phyloP scores from a whole-genome alignment of 169 alveolate species.

The Plasmodium fragile region DNA sequence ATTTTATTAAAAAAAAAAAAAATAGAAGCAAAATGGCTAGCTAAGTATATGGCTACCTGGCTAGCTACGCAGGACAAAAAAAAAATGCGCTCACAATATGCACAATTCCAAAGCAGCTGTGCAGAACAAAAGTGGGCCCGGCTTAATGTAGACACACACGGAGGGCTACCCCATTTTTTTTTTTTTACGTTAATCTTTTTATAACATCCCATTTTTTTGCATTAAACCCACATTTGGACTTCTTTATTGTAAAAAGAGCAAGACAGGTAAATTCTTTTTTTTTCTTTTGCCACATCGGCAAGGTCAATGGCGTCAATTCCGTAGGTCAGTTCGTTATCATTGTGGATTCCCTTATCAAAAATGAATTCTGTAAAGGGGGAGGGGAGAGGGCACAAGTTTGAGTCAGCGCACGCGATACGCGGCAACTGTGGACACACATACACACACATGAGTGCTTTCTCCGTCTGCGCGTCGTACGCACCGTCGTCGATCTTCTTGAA shows the following conservation, averaged over 20 bases:
- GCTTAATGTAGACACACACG: neutral
- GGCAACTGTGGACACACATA: neutral
- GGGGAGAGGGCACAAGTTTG: neutral
- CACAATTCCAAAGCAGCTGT: neutral
- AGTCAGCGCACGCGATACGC: neutral
- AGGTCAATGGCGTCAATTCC: slow-evolving; percentile 59
- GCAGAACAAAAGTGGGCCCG: neutral
- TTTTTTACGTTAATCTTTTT: neutral
- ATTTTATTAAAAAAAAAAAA: neutral
- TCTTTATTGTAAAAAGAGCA: slow-evolving; percentile 73
- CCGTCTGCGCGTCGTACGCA: neutral
- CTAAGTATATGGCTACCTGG: neutral
- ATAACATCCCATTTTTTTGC: neutral
- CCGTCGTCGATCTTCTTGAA: slow-evolving; percentile 59
- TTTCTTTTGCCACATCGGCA: slow-evolving; percentile 27
- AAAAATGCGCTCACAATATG: neutral
- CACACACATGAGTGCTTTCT: neutral
- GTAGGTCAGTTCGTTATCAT: slow-evolving; percentile 51
- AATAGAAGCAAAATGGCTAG: slow-evolving; percentile 15
- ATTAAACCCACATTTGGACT: slow-evolving; percentile 47
- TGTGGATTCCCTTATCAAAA: slow-evolving; percentile 26
- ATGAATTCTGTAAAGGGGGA: slow-evolving; percentile 33
- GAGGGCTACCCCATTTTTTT: neutral
- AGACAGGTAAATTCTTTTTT: slow-evolving; percentile 67
- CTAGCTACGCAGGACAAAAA: neutral